Conservation (phyloP, 164 flowering plant species). For the Akebia trifoliata region DNA sequence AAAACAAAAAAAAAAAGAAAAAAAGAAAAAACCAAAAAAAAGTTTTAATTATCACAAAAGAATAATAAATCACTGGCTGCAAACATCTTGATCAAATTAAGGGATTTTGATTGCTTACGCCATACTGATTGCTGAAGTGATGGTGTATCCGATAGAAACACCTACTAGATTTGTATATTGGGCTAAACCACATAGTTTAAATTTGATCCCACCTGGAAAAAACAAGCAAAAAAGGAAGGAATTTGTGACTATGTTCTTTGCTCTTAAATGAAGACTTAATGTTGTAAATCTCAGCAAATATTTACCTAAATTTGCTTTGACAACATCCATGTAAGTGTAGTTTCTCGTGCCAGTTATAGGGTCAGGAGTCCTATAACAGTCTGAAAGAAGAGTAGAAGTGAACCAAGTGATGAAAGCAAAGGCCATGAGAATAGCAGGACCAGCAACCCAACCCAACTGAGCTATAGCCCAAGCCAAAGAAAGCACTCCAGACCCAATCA, state of each 20-base stretch:
- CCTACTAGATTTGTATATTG: constrained; percentile 78
- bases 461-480: constrained; percentile 92
- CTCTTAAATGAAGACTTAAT: not conserved
- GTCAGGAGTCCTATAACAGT: constrained; percentile 74
- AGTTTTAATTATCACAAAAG: not conserved
- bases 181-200: constrained; percentile 80
- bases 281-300: not conserved
- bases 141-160: constrained; percentile 83
- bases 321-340: constrained; percentile 91
- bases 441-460: constrained; percentile 91
- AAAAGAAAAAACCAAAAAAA: not conserved
- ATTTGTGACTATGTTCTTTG: no score
- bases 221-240: no score
- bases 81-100: no score
- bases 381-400: constrained; percentile 80
- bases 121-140: constrained; percentile 95
- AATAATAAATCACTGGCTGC: not conserved
- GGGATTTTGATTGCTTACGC: constrained; percentile 52
- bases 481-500: constrained; percentile 93
- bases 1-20: not conserved
- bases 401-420: constrained; percentile 81
- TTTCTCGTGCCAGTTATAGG: constrained; percentile 77
- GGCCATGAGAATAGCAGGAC: constrained; percentile 56
- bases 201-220: constrained; percentile 58
- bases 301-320: constrained; percentile 68